These are phyloP conservation scores for Dioscorea zingiberensis DNA, from an alignment of 106 monocot species.

Conservation along the genomic window DNA sequence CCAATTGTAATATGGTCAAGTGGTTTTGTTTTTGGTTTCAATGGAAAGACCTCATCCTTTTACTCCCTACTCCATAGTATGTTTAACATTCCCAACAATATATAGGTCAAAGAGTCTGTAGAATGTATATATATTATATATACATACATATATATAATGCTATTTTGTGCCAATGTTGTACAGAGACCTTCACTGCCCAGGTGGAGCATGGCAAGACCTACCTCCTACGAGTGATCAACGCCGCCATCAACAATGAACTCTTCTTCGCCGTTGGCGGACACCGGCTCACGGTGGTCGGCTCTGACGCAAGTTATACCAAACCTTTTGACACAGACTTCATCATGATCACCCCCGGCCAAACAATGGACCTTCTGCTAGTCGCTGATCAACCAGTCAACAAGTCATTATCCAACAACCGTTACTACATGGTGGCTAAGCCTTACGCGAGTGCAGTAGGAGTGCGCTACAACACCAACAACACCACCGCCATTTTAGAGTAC, in stretches of 20 bases:
- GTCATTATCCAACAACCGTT: conserved; percentile 7
- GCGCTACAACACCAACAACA: conserved; percentile 19
- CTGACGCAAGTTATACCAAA: conserved; percentile 50
- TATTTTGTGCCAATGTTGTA: no score
- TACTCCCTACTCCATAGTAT: no score
- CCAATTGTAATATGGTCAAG: no score
- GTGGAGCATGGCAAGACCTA: conserved; percentile 48
- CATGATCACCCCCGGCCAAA: conserved; percentile 61
- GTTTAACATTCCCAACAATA: no score
- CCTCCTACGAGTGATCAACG: conserved; percentile 52
- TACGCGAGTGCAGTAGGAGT: no score
- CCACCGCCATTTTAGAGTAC: conserved; percentile 46
- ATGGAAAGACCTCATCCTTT: no score
- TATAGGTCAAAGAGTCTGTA: no score
- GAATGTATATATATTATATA: no score
- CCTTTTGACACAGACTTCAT: conserved; percentile 37
- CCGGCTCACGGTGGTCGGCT: conserved; percentile 44
- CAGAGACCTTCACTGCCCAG: conserved; percentile 22
- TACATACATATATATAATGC: no score
- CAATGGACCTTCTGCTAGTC: conserved; percentile 42
- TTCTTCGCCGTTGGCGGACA: conserved; percentile 52
- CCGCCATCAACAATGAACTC: conserved; percentile 40
- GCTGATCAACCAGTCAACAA: conserved; percentile 16
- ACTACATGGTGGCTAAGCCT: conserved; percentile 19
- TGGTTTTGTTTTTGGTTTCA: no score